Evolutionary conservation across 768 basidiomycete species (phyloP).

Genomic region (Naganishia kalamii): DNA sequence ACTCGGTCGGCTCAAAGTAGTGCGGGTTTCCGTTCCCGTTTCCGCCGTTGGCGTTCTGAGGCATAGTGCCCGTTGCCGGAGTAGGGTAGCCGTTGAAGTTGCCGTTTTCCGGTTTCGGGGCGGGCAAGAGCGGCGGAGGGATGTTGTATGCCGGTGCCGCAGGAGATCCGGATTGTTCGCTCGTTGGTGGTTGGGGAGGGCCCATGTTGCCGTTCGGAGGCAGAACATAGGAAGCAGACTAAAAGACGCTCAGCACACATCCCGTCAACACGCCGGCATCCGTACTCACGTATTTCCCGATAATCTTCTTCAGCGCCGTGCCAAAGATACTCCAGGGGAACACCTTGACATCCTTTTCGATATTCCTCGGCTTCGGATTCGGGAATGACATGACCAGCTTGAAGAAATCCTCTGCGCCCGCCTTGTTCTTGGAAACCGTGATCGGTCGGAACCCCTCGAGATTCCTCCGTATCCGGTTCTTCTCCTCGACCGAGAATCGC

Average conservation of each 20-base stretch:
- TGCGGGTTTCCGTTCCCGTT: conserved; percentile 1
- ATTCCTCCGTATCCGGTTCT: conserved; percentile 90
- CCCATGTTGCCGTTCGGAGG: conserved; percentile 29
- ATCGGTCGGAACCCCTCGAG: conserved; percentile 85
- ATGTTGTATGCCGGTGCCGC: conserved; percentile 18
- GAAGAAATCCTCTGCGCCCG: conserved; percentile 78
- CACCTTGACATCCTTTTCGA: conserved; percentile 82
- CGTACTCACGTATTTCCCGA: conserved; percentile 50
- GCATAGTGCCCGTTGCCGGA: conserved; percentile 1
- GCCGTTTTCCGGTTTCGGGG: background rate
- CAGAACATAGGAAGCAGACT: conserved; percentile 37
- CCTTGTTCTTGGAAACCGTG: conserved; percentile 80
- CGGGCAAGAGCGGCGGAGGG: conserved; percentile 22
- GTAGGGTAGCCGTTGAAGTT: background rate
- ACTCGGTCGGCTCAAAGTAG: conserved; percentile 11
- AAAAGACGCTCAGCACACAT: background rate
- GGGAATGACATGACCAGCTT: conserved; percentile 94
- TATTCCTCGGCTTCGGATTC: conserved; percentile 86
- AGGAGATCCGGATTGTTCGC: conserved; percentile 9
- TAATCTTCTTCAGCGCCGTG: conserved; percentile 50
- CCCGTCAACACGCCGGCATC: background rate
- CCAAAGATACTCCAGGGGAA: conserved; percentile 51
- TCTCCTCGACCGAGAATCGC: conserved; percentile 87
- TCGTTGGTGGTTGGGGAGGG: conserved; percentile 16
- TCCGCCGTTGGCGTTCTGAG: no score